These are phyloP conservation scores for Chionographis japonica DNA, from an alignment of 106 monocot species.

Conservation along the genomic window DNA sequence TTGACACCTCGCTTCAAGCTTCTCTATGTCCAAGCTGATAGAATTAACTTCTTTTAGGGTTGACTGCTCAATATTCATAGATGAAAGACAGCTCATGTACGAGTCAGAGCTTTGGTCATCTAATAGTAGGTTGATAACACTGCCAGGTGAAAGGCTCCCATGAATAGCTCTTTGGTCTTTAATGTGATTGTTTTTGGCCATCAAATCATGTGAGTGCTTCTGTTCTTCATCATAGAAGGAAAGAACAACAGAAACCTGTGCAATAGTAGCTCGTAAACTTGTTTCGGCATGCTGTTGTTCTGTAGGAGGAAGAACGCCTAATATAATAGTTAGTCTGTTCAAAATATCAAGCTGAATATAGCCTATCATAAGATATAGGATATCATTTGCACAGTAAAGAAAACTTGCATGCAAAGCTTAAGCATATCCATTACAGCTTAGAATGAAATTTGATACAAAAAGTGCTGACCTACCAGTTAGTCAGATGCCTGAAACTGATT, in stretches of 20 bases:
- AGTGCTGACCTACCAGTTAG: not conserved
- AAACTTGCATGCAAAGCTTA: too few relatives aligned
- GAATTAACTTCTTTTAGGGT: constrained; percentile 15
- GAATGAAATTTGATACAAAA: not conserved
- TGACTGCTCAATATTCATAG: constrained; percentile 38
- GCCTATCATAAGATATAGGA: too few relatives aligned
- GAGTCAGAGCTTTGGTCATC: constrained; percentile 22
- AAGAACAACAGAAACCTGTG: constrained; percentile 56
- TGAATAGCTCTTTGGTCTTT: constrained; percentile 8
- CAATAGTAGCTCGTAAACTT: constrained; percentile 59
- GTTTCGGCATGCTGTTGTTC: constrained; percentile 74
- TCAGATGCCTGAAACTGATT: too few relatives aligned
- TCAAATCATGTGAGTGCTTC: constrained; percentile 16
- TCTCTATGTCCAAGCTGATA: constrained; percentile 22
- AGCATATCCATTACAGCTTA: too few relatives aligned
- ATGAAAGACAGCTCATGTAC: constrained; percentile 46
- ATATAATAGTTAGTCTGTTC: too few relatives aligned
- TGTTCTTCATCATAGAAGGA: constrained; percentile 37
- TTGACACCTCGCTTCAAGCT: constrained; percentile 54
- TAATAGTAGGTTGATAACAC: constrained; percentile 7
- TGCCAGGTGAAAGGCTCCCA: constrained; percentile 11
- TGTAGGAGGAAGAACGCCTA: constrained; percentile 21
- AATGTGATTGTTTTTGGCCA: not conserved
- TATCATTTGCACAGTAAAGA: too few relatives aligned
- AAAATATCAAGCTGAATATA: too few relatives aligned